Base-by-base conservation (phyloP, 768 basidiomycete species). In the Phanerodontia chrysosporium region DNA sequence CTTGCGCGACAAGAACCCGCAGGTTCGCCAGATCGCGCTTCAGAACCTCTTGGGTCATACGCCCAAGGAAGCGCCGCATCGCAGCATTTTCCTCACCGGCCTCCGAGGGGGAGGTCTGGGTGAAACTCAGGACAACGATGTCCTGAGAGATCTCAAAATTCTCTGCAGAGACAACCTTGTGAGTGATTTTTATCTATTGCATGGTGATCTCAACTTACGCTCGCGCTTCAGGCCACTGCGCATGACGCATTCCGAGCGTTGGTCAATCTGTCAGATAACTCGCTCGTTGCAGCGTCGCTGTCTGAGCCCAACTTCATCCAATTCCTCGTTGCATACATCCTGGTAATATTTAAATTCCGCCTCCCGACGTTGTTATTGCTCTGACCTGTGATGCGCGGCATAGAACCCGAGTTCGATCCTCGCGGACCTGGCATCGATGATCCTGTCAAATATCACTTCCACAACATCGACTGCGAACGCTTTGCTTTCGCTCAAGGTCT, bases 361-460 rank as follows among this genome's bases (percentile, higher is more conserved):
- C 29, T 55, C 18, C 49, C n/a, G n/a, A 12, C 22, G 12, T 45
- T 46, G 45, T 21, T 22, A 32, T 9, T 36, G 21, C 9, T 28
- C 13, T 22, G 8, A 12, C 54, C n/a, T n/a, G n/a, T 45, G 7
- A 27, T 36, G 58, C 27, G 27, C 24, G 42, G 9, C 65, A 14
- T 36, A 98, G 95, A 90, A 94, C 72, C 89, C 92, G n/a, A 84
- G 89, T 60, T 86, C 95, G 10, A 85, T 89, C 58, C 87, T 98
- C 27, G 93, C 94, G 32, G 95, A 98, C 76, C 84, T 98, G 21
- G 93, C 95, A 2, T 83, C 92, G n/a, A 98, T 98, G 96, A 79
- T 98, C 1, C 80, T 98, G 10, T 96, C 95, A n/a, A 98, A 98
- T 74, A 75, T 97, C 32, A 90, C 93, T 9, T 81, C 89, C 4